These are phyloP conservation scores for Phoma sp. DNA, from an alignment of 2,329 filamentous ascomycete genomes.

Conservation along the genomic window DNA sequence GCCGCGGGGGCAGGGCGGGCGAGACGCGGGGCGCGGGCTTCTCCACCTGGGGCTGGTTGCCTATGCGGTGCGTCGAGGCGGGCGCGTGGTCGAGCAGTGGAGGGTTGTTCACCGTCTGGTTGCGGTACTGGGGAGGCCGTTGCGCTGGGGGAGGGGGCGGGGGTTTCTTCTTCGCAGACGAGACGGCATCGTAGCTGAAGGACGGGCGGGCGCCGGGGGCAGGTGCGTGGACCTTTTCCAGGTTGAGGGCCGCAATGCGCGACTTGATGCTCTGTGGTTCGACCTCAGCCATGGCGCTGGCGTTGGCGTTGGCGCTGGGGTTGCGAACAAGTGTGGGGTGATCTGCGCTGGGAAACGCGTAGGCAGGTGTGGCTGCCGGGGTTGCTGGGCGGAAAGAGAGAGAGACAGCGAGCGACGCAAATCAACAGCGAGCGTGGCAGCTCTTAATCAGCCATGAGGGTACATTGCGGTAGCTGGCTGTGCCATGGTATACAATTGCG, in stretches of 20 bases:
- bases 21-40: constrained; percentile 29
- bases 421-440: not conserved
- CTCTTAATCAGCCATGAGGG: not conserved
- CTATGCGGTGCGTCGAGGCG: constrained; percentile 40
- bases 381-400: not conserved
- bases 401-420: constrained; percentile 4
- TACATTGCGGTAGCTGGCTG: constrained; percentile 4
- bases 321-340: constrained; percentile 9
- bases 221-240: constrained; percentile 52
- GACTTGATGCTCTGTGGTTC: constrained; percentile 48
- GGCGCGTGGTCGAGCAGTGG: constrained; percentile 47
- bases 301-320: not conserved
- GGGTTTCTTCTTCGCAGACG: constrained; percentile 42
- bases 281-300: constrained; percentile 39
- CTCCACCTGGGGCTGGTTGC: constrained; percentile 47
- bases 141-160: constrained; percentile 49
- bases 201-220: constrained; percentile 45
- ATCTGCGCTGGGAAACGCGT: constrained; percentile 11
- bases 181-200: constrained; percentile 44
- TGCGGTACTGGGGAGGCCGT: constrained; percentile 41
- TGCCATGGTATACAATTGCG: not conserved
- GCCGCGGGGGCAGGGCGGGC: constrained; percentile 47
- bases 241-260: constrained; percentile 57
- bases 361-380: constrained; percentile 1
- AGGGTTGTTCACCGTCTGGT: constrained; percentile 50